Evolutionary conservation across 495 filamentous ascomycete genomes (phyloP).

Genomic region (Penicillium alfredii): DNA sequence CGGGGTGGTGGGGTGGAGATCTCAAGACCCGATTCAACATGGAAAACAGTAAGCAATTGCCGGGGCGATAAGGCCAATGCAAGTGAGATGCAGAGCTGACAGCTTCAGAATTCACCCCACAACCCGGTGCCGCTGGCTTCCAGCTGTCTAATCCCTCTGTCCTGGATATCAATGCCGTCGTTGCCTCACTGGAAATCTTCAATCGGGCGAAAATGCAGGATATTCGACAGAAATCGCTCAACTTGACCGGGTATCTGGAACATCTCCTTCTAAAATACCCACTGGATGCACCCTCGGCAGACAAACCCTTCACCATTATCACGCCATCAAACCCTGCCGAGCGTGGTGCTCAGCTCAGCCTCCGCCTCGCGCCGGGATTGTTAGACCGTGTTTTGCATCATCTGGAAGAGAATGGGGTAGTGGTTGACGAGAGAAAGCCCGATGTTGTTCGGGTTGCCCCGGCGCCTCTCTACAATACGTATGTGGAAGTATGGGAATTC

Average conservation of each 20-base stretch:
- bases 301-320: slow-evolving; percentile 64
- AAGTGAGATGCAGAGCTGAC: background rate
- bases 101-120: slow-evolving; percentile 59
- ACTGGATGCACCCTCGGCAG: slow-evolving; percentile 28
- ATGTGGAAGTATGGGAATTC: slow-evolving; percentile 72
- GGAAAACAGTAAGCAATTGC: slow-evolving; percentile 51
- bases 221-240: slow-evolving; percentile 68
- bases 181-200: slow-evolving; percentile 76
- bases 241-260: slow-evolving; percentile 77
- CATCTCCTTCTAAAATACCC: slow-evolving; percentile 49
- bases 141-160: slow-evolving; percentile 59
- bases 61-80: background rate
- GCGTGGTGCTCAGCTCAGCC: slow-evolving; percentile 82
- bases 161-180: slow-evolving; percentile 57
- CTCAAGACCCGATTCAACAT: slow-evolving; percentile 72
- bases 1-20: slow-evolving; percentile 89
- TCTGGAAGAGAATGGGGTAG: slow-evolving; percentile 62
- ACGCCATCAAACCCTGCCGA: slow-evolving; percentile 67
- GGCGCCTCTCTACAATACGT: slow-evolving; percentile 84
- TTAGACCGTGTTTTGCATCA: slow-evolving; percentile 62
- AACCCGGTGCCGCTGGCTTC: slow-evolving; percentile 55
- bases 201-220: slow-evolving; percentile 60
- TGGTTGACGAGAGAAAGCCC: slow-evolving; percentile 85
- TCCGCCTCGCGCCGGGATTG: slow-evolving; percentile 60
- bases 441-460: slow-evolving; percentile 92